Base-by-base conservation (phyloP, 257 asterid genomes). In the Leptodermis oblonga region DNA sequence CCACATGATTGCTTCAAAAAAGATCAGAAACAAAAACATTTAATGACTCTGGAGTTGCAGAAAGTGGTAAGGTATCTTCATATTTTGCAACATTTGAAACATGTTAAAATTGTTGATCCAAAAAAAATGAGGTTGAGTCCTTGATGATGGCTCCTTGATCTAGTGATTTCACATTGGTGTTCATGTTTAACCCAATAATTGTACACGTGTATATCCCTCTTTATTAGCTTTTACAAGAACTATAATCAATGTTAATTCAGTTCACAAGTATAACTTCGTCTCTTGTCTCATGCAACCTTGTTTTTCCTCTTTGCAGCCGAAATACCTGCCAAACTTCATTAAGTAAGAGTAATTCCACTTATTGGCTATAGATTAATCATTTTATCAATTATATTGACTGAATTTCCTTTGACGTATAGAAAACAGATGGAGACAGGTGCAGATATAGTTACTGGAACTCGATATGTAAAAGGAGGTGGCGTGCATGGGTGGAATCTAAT, bases 401-500 rank as follows among this genome's bases (percentile, higher is more conserved):
- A 81, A 37, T 52, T 48, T 48, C 65, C 10, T 68, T 72, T 77
- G 55, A 71, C 65, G 58, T 72, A 62, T 70, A 94, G 99, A 84
- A 94, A 91, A 75, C 97, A 94, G 86, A 82, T 79, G 72, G 99
- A 87, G 70, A 91, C 99, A 4, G 93, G 90, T 70, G 97, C 97
- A 58, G 87, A 87, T 82, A 94, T 94, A 68, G 97, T 94, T 62
- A 91, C 99, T 74, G 99, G 99, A 70, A 94, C 97, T 59, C 86
- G 97, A 64, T 91, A 94, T 83, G 97, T 94, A 51, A 79, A 82
- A 77, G 92, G 88, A 63, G 97, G 99, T 52, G 99, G 99, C 22
- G 97, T 91, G 51, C 97, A 91, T 55, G 99, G 99, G 30, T 94
- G 99, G 99, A 94, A 83, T 84, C 79, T 94, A 53, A 91, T 89